These are phyloP conservation scores for Trichoderma koningiopsis DNA, from an alignment of 2,329 filamentous ascomycete species.

Conservation along the genomic window DNA sequence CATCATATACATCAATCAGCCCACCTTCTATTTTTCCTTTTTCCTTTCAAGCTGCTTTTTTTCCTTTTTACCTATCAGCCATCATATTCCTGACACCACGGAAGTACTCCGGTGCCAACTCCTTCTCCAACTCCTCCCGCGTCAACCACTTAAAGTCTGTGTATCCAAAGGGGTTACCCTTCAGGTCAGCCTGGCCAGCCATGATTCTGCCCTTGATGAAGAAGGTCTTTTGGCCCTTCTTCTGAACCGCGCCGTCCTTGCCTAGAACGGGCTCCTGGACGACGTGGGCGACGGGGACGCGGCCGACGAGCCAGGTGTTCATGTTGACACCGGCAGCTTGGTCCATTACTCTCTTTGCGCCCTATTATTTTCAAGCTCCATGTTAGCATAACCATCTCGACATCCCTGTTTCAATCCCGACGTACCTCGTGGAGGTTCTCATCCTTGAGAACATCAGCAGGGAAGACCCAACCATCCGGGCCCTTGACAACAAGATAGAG, in stretches of 20 bases:
- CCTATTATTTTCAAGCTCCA: conserved; percentile 52
- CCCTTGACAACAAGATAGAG: conserved; percentile 85
- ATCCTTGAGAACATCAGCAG: conserved; percentile 67
- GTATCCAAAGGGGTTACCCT: conserved; percentile 69
- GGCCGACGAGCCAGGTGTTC: conserved; percentile 98
- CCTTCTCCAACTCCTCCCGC: conserved; percentile 78
- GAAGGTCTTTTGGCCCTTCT: conserved; percentile 79
- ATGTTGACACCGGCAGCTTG: conserved; percentile 86
- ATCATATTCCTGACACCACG: conserved; percentile 79
- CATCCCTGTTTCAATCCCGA: too few relatives aligned
- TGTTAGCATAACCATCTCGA: neutral
- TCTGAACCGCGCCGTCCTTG: conserved; percentile 45
- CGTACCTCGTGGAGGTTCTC: conserved; percentile 84
- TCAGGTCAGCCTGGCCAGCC: conserved; percentile 88
- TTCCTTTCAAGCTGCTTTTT: neutral
- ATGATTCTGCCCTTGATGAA: conserved; percentile 97
- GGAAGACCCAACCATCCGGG: conserved; percentile 80
- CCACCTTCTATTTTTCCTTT: neutral
- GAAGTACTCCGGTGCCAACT: conserved; percentile 71
- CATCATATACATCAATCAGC: neutral
- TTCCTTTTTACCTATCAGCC: conserved; percentile 62
- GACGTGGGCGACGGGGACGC: conserved; percentile 82
- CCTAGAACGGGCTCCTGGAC: conserved; percentile 56
- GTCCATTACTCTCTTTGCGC: conserved; percentile 76
- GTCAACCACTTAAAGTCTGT: conserved; percentile 90